phyloP scores from a whole-genome alignment of 768 basidiomycete species.

The Lactarius indigo region DNA sequence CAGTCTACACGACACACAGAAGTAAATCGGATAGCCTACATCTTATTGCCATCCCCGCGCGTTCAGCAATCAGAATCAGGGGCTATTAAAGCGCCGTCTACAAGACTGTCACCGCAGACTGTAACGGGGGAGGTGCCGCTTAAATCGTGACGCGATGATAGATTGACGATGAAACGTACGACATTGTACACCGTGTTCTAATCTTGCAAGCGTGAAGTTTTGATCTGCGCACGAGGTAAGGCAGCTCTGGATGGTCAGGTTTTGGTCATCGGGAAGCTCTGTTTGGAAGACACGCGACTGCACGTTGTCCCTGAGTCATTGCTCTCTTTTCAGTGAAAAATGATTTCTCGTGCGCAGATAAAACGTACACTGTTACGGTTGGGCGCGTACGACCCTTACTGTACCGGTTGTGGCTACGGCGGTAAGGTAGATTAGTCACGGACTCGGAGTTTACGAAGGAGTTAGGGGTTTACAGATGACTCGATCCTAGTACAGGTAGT shows the following conservation, averaged over 20 bases:
- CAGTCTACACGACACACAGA: neutral
- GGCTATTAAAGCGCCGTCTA: conserved; percentile 53
- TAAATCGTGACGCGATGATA: neutral
- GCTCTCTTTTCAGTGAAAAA: neutral
- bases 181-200: conserved; percentile 56
- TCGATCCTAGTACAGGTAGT: too few species aligned
- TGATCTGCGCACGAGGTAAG: conserved; percentile 51
- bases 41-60: conserved; percentile 64
- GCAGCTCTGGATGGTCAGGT: conserved; percentile 60
- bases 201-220: conserved; percentile 63
- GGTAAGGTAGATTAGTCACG: too few species aligned
- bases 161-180: conserved; percentile 36
- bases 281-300: conserved; percentile 55
- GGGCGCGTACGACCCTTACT: too few species aligned
- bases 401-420: too few species aligned
- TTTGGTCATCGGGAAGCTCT: conserved; percentile 37
- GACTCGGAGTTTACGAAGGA: too few species aligned
- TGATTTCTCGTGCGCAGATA: neutral
- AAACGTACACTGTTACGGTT: conserved; percentile 48
- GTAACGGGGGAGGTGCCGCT: conserved; percentile 5
- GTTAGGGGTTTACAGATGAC: too few species aligned
- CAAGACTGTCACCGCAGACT: conserved; percentile 71
- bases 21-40: conserved; percentile 40
- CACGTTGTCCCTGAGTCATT: conserved; percentile 47
- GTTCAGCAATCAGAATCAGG: conserved; percentile 58